Evolutionary conservation across 768 basidiomycete genomes (phyloP).

Genomic region (Suillus paluster): DNA sequence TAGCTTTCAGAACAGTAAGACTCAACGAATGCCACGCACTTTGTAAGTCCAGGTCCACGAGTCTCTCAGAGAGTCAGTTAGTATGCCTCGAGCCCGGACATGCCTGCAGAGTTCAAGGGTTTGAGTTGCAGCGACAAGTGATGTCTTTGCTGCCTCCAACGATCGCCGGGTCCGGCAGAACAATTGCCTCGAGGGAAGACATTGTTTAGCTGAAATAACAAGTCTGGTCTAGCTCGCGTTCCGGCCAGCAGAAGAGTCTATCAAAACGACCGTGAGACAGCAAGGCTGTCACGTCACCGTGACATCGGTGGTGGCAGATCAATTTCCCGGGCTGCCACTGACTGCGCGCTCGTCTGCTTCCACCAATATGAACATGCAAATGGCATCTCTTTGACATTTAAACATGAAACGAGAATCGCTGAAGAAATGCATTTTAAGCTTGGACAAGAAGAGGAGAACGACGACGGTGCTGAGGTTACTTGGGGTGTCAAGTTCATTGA

Average conservation of each 20-base stretch:
- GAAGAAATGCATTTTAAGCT: conserved; percentile 47
- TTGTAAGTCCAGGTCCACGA: conserved; percentile 32
- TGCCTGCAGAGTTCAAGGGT: conserved; percentile 35
- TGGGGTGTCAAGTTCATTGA: conserved; percentile 67
- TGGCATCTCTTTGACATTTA: conserved; percentile 45
- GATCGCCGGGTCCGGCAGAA: conserved; percentile 7
- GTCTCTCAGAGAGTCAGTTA: conserved; percentile 27
- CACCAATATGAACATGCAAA: conserved; percentile 50
- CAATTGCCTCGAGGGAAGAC: conserved; percentile 12
- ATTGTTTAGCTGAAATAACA: conserved; percentile 11
- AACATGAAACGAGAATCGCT: conserved; percentile 6
- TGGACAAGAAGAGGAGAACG: conserved; percentile 75
- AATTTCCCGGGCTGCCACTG: not conserved
- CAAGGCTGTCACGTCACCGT: too few species aligned
- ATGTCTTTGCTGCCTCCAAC: conserved; percentile 33
- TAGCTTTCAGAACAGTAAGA: not conserved
- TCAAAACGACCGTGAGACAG: not conserved
- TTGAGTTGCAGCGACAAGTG: conserved; percentile 33
- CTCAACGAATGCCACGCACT: conserved; percentile 17
- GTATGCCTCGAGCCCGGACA: conserved; percentile 43
- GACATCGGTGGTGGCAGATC: too few species aligned
- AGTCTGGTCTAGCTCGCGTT: not conserved
- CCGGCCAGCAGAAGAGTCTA: not conserved
- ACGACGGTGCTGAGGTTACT: conserved; percentile 78
- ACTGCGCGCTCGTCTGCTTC: too few species aligned